A percentile compares a stretch with the other conserved stretches of the same genome.
These are phyloP conservation scores for Gnaphalium uliginosum DNA, from an alignment of 129 eudicot genomes.

Conservation along the genomic window DNA sequence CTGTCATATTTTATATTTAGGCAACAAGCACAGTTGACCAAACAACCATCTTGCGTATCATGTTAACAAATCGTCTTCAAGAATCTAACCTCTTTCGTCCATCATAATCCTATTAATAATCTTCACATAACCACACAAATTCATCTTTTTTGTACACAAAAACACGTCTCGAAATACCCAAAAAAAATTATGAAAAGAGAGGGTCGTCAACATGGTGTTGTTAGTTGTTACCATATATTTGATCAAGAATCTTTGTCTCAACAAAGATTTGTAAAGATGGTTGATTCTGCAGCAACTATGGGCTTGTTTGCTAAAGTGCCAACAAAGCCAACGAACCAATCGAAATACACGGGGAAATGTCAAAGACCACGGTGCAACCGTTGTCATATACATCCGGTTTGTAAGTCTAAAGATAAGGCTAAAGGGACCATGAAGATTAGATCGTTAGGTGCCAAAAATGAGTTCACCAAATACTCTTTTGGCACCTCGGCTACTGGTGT, in stretches of 20 bases:
- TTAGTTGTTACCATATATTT: constrained; percentile 37
- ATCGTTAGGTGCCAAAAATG: constrained; percentile 31
- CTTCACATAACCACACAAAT: constrained; percentile 16
- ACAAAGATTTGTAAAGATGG: constrained; percentile 16
- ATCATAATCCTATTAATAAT: not conserved
- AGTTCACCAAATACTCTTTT: constrained; percentile 25
- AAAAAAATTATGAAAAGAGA: constrained; percentile 48
- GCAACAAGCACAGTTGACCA: constrained; percentile 27
- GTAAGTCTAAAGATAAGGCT: constrained; percentile 55
- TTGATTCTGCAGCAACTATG: constrained; percentile 45
- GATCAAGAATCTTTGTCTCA: constrained; percentile 10
- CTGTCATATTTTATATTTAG: constrained; percentile 27
- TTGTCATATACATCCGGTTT: constrained; percentile 51
- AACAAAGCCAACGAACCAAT: constrained; percentile 66
- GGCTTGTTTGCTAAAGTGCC: constrained; percentile 54
- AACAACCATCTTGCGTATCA: constrained; percentile 33
- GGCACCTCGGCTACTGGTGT: constrained; percentile 43
- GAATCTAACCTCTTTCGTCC: constrained; percentile 29
- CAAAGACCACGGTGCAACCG: constrained; percentile 43
- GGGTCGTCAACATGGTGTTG: constrained; percentile 65
- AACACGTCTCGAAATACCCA: constrained; percentile 12
- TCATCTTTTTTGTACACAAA: constrained; percentile 21
- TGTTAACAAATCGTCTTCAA: constrained; percentile 29
- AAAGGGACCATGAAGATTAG: constrained; percentile 56
- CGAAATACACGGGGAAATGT: constrained; percentile 71